These are phyloP conservation scores for Aspergillus novofumigatus DNA, from an alignment of 2,329 filamentous ascomycete species.

Conservation along the genomic window DNA sequence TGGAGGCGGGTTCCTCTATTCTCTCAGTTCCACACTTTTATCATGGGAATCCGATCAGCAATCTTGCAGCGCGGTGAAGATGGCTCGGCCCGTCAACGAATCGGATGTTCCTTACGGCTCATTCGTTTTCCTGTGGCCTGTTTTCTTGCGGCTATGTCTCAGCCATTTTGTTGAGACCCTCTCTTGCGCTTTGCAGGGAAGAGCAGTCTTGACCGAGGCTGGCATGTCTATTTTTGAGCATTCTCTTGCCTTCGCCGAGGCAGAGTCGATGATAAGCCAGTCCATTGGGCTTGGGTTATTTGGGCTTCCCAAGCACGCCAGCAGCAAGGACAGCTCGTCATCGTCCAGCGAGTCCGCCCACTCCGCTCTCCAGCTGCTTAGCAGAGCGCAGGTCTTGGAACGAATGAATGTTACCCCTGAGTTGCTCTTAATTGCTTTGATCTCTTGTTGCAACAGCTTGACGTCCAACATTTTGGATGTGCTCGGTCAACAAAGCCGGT, in stretches of 20 bases:
- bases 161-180: constrained; percentile 89
- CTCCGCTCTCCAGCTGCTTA: constrained; percentile 36
- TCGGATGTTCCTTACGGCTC: constrained; percentile 67
- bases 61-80: constrained; percentile 70
- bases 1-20: constrained; percentile 66
- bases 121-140: constrained; percentile 59
- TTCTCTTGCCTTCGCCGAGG: constrained; percentile 91
- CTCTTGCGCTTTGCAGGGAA: constrained; percentile 81
- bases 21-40: constrained; percentile 66
- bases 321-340: constrained; percentile 42
- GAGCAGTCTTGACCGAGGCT: constrained; percentile 74
- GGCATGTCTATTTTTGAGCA: constrained; percentile 97
- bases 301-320: constrained; percentile 43
- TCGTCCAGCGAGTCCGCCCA: constrained; percentile 21
- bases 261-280: constrained; percentile 79
- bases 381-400: constrained; percentile 59
- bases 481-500: constrained; percentile 71
- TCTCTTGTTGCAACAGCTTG: constrained; percentile 86
- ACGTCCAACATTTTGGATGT: constrained; percentile 80
- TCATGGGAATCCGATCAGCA: constrained; percentile 69
- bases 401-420: constrained; percentile 86
- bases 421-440: constrained; percentile 76
- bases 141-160: constrained; percentile 52
- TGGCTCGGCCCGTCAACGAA: constrained; percentile 56
- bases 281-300: constrained; percentile 70